phyloP scores from a whole-genome alignment of 2,329 filamentous ascomycete species.

The Neopestalotiopsis sp. region DNA sequence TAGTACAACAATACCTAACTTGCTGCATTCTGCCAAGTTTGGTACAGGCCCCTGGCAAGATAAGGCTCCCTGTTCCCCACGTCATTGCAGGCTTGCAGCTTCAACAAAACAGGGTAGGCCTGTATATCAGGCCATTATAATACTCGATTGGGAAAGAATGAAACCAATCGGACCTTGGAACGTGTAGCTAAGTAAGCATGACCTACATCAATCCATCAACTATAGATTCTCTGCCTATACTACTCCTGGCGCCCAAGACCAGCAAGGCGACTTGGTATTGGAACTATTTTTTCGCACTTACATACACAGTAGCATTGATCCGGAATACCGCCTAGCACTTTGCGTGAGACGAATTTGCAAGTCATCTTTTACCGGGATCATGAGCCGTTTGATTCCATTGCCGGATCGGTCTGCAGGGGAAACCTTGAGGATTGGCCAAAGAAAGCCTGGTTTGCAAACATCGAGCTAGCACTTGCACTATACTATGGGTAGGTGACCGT shows the following conservation, averaged over 20 bases:
- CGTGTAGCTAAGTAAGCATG: neutral
- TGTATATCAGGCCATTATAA: constrained; percentile 16
- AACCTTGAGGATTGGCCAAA: too few relatives aligned
- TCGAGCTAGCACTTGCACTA: too few relatives aligned
- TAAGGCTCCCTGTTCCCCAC: constrained; percentile 5
- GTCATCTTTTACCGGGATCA: too few relatives aligned
- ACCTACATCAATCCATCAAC: neutral
- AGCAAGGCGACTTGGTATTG: neutral
- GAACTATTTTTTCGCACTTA: too few relatives aligned
- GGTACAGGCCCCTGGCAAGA: neutral
- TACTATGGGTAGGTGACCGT: too few relatives aligned
- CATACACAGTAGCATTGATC: too few relatives aligned
- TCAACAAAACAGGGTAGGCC: constrained; percentile 4
- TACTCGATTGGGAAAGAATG: constrained; percentile 11
- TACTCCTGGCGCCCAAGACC: neutral
- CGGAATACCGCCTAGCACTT: too few relatives aligned
- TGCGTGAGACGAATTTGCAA: too few relatives aligned
- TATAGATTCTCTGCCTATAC: neutral
- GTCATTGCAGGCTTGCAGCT: constrained; percentile 10
- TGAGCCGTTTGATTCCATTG: too few relatives aligned
- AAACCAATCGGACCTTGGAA: constrained; percentile 6
- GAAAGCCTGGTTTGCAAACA: too few relatives aligned
- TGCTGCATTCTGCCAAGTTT: neutral
- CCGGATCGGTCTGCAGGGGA: too few relatives aligned
- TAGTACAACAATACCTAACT: neutral